A percentile compares a stretch with the other conserved stretches of the same genome.
These are phyloP conservation scores for Aurinia saxatilis DNA, from an alignment of 345 rosid species.

Conservation along the genomic window DNA sequence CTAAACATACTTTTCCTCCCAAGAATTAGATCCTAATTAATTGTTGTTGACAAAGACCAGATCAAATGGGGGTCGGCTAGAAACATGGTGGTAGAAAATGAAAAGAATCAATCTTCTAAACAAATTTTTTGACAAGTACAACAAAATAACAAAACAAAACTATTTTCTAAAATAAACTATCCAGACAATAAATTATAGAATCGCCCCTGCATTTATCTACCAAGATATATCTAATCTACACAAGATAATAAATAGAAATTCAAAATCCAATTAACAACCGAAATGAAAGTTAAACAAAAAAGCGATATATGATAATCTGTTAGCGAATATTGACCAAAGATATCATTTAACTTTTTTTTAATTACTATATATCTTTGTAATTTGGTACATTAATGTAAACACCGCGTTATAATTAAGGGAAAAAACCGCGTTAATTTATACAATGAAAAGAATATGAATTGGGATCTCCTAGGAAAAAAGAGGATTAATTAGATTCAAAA, in stretches of 20 bases:
- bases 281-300: too few species aligned
- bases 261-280: too few species aligned
- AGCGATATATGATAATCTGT: too few species aligned
- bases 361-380: too few species aligned
- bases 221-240: too few species aligned
- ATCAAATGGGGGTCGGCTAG: slow-evolving; percentile 15
- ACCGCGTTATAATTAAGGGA: too few species aligned
- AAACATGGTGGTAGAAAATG: not conserved
- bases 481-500: not conserved
- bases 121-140: not conserved
- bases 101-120: not conserved
- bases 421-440: too few species aligned
- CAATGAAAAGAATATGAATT: not conserved
- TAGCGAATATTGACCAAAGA: too few species aligned
- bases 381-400: too few species aligned
- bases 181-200: not conserved
- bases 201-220: not conserved
- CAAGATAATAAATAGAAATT: too few species aligned
- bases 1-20: not conserved
- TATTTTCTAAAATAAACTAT: not conserved
- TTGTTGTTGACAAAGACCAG: slow-evolving; percentile 17
- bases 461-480: not conserved
- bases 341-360: too few species aligned
- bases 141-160: not conserved
- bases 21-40: slow-evolving; percentile 10